These are phyloP conservation scores for Saccharomyces hybrid DNA, from an alignment of 1,139 yeast genomes.

Conservation along the genomic window DNA sequence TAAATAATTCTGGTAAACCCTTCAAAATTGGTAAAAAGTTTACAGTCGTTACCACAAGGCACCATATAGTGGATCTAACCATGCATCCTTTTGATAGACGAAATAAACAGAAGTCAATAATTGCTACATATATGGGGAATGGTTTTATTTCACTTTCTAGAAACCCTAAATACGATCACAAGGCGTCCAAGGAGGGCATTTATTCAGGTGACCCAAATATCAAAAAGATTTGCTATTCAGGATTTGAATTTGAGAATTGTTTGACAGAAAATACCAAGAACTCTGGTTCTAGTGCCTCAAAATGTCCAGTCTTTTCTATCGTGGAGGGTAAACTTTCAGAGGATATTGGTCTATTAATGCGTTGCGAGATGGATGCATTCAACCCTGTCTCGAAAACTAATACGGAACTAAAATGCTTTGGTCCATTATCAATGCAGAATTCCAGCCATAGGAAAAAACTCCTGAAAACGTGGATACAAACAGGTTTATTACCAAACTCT, in stretches of 20 bases:
- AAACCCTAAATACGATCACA: conserved; percentile 6
- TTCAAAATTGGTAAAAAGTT: conserved; percentile 10
- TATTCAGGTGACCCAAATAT: conserved; percentile 9
- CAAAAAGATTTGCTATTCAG: conserved; percentile 24
- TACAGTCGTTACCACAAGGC: conserved; percentile 25
- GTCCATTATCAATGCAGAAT: conserved; percentile 17
- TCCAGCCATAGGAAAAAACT: conserved; percentile 24
- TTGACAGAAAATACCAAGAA: conserved; percentile 8
- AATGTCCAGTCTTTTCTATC: conserved; percentile 18
- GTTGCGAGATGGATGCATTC: conserved; percentile 30
- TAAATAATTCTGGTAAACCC: not conserved
- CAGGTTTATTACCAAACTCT: conserved; percentile 22
- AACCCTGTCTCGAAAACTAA: conserved; percentile 15
- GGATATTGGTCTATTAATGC: conserved; percentile 18
- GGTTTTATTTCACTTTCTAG: conserved; percentile 18
- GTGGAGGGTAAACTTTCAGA: conserved; percentile 20
- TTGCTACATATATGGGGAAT: conserved; percentile 13
- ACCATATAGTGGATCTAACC: conserved; percentile 24
- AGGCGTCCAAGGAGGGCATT: conserved; percentile 5
- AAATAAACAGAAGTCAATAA: conserved; percentile 7
- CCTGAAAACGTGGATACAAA: conserved; percentile 30
- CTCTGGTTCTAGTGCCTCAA: not conserved
- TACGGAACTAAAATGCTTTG: conserved; percentile 29
- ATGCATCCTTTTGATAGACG: conserved; percentile 19
- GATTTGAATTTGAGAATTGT: conserved; percentile 28